A percentile compares a stretch with the other conserved stretches of the same genome.
Conservation (phyloP, 1,139 yeast genomes). For the Candida neerlandica region DNA sequence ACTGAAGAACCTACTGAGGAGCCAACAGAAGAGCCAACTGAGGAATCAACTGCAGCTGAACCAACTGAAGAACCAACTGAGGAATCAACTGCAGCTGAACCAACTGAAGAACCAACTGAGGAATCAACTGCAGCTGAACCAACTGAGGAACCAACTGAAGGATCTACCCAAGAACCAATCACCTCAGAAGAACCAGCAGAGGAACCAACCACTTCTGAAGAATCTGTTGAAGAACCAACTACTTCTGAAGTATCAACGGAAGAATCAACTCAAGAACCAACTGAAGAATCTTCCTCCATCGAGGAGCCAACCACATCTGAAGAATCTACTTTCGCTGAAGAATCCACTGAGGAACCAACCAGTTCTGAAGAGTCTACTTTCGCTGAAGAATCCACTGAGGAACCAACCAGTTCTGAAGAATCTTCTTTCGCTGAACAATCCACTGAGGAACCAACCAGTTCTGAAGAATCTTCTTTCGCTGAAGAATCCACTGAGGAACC, state of each 20-base stretch:
- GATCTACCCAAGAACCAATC: not conserved
- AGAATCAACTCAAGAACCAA: not conserved
- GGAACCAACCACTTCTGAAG: not conserved
- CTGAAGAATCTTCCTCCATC: not conserved
- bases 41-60: slow-evolving; percentile 1
- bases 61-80: not conserved
- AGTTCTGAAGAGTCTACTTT: not conserved
- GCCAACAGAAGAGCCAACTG: not conserved
- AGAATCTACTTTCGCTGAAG: not conserved
- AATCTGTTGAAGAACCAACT: not conserved
- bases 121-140: slow-evolving; percentile 3
- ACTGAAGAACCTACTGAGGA: not conserved
- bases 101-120: not conserved
- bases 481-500: not conserved
- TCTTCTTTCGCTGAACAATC: not conserved
- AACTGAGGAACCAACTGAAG: not conserved
- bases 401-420: not conserved
- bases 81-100: not conserved
- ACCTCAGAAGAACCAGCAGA: not conserved
- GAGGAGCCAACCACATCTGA: not conserved
- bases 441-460: not conserved
- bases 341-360: not conserved
- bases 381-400: not conserved
- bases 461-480: not conserved
- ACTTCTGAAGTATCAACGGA: not conserved